Percentiles rank a stretch among this genome's conserved stretches.
Conservation (phyloP, 1,284 basidiomycete species). For the Malassezia brasiliensis region DNA sequence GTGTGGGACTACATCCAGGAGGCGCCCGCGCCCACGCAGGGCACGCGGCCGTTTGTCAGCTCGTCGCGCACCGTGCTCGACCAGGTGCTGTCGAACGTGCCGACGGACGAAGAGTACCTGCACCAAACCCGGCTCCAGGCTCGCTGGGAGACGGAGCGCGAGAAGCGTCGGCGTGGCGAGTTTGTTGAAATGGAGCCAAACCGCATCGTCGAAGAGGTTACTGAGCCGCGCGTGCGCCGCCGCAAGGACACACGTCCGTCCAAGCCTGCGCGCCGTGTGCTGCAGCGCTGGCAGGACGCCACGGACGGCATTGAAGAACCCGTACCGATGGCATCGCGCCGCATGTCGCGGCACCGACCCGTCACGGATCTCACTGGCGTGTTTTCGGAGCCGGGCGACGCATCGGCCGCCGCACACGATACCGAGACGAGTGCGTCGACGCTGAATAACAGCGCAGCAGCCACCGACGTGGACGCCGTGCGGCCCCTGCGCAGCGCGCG, state of each 20-base stretch:
- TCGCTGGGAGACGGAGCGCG: conserved; percentile 19
- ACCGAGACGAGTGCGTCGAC: neutral
- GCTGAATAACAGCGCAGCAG: too few species aligned
- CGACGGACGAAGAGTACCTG: conserved; percentile 24
- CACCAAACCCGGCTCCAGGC: neutral
- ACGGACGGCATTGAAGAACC: neutral
- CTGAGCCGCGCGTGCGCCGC: neutral
- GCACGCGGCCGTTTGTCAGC: neutral
- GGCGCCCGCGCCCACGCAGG: neutral
- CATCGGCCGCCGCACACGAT: neutral
- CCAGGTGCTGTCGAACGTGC: conserved; percentile 20
- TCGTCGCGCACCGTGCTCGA: conserved; percentile 16
- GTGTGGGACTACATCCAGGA: neutral
- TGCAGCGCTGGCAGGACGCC: conserved; percentile 6
- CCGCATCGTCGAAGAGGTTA: conserved; percentile 11
- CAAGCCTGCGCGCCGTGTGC: neutral
- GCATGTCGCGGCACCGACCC: neutral
- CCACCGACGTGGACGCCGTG: too few species aligned
- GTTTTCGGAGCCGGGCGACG: neutral
- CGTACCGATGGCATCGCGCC: neutral
- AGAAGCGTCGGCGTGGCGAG: conserved; percentile 12
- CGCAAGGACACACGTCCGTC: neutral
- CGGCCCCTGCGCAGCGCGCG: neutral
- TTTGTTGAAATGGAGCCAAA: conserved; percentile 4
- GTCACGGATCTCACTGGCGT: neutral